Conservation (phyloP, 2,329 filamentous ascomycete genomes). For the Talaromyces sp. region DNA sequence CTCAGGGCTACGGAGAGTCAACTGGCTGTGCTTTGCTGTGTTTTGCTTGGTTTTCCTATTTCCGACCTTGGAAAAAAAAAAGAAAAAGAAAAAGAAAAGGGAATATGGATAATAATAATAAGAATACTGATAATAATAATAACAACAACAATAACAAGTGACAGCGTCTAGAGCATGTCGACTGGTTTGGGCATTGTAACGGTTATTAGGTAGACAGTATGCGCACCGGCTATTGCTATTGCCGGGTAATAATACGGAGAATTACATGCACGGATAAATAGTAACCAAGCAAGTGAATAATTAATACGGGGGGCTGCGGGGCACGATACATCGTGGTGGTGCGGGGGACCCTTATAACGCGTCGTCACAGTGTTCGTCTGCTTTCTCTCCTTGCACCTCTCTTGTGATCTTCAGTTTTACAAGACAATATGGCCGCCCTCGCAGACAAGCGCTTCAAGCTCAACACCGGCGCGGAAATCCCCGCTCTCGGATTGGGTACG, state of each 20-base stretch:
- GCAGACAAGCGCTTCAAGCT: slow-evolving; percentile 36
- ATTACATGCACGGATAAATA: not conserved
- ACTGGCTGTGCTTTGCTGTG: not conserved
- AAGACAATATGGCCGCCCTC: slow-evolving; percentile 5
- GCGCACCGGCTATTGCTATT: not conserved
- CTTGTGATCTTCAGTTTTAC: not conserved
- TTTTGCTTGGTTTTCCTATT: not conserved
- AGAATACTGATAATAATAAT: no score
- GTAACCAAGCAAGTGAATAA: no score
- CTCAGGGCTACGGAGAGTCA: not conserved
- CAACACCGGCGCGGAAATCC: slow-evolving; percentile 45
- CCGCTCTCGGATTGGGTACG: slow-evolving; percentile 45
- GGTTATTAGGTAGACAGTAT: not conserved
- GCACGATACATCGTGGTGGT: not conserved
- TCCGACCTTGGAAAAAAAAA: no score
- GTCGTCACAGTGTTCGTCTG: not conserved
- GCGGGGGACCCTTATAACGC: not conserved
- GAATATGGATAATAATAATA: no score
- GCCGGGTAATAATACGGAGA: not conserved
- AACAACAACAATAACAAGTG: not conserved
- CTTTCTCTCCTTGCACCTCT: not conserved
- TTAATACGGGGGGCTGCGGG: not conserved
- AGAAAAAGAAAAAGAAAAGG: no score
- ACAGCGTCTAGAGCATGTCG: not conserved
- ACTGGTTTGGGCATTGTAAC: slow-evolving; percentile 1